Conservation (phyloP, 768 basidiomycete genomes). For the Suillus variegatus region DNA sequence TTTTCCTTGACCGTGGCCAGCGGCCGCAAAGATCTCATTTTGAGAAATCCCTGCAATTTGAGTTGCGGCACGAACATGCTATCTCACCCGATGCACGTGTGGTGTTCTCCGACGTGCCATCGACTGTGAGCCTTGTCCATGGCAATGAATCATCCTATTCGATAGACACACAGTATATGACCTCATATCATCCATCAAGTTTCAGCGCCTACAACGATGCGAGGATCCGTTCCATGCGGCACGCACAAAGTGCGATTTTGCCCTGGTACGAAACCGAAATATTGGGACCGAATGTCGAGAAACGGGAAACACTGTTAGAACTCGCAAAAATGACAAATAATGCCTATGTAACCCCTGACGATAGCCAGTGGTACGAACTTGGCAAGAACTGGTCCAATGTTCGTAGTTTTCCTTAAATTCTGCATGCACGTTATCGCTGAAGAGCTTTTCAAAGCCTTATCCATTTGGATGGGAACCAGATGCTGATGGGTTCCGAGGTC, state of each 20-base stretch:
- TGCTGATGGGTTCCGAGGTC: slow-evolving; percentile 85
- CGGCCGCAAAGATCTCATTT: slow-evolving; percentile 2
- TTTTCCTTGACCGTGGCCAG: slow-evolving; percentile 16
- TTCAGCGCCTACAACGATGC: slow-evolving; percentile 45
- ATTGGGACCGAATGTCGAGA: slow-evolving; percentile 72
- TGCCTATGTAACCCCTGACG: slow-evolving; percentile 71
- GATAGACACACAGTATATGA: slow-evolving; percentile 39
- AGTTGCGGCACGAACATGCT: slow-evolving; percentile 65
- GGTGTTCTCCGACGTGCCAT: slow-evolving; percentile 52
- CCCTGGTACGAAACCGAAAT: slow-evolving; percentile 80
- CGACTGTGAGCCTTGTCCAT: slow-evolving; percentile 13
- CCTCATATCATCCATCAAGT: slow-evolving; percentile 49
- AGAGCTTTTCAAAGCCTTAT: slow-evolving; percentile 30
- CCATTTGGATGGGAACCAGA: slow-evolving; percentile 94
- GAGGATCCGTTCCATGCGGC: slow-evolving; percentile 44
- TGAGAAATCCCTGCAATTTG: slow-evolving; percentile 39
- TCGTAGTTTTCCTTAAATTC: slow-evolving; percentile 18
- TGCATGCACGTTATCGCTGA: neutral
- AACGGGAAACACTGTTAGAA: slow-evolving; percentile 70
- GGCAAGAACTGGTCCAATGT: slow-evolving; percentile 64
- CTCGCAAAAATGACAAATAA: slow-evolving; percentile 97
- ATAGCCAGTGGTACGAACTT: slow-evolving; percentile 78
- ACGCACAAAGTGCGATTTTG: slow-evolving; percentile 46
- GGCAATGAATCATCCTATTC: slow-evolving; percentile 32
- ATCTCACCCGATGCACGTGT: slow-evolving; percentile 49